A percentile compares a stretch with the other conserved stretches of the same genome.
Evolutionary conservation across 176 grass and related monocot genomes (phyloP).

Genomic region (Triticum turgidum): DNA sequence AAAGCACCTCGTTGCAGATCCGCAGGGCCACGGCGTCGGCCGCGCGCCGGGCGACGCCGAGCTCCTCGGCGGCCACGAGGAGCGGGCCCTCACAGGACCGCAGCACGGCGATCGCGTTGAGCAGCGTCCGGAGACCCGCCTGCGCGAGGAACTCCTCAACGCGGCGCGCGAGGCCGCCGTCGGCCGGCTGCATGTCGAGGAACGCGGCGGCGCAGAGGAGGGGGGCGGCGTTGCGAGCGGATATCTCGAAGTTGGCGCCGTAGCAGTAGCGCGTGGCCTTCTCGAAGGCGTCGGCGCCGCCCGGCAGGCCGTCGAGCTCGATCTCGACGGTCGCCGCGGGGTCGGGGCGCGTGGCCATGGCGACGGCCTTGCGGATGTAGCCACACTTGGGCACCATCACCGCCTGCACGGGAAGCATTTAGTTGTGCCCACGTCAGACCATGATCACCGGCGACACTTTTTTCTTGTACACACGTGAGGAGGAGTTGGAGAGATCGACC

Average conservation of each 20-base stretch:
- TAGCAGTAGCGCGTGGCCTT: slow-evolving; percentile 74
- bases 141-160: slow-evolving; percentile 62
- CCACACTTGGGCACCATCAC: slow-evolving; percentile 78
- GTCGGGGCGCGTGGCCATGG: slow-evolving; percentile 12
- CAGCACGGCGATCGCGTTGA: slow-evolving; percentile 56
- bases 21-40: slow-evolving; percentile 47
- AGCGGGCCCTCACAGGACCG: slow-evolving; percentile 57
- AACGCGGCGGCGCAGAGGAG: slow-evolving; percentile 62
- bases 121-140: slow-evolving; percentile 49
- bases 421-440: background rate
- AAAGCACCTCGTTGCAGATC: slow-evolving; percentile 62
- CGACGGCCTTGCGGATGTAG: slow-evolving; percentile 54
- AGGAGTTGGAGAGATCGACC: background rate
- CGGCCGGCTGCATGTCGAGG: slow-evolving; percentile 56
- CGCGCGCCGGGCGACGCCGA: slow-evolving; percentile 38
- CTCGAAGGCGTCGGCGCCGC: slow-evolving; percentile 77
- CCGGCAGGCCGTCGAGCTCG: slow-evolving; percentile 47
- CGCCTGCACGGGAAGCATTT: slow-evolving; percentile 27
- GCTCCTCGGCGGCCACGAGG: slow-evolving; percentile 46
- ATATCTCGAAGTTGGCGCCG: slow-evolving; percentile 73
- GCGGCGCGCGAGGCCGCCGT: slow-evolving; percentile 39
- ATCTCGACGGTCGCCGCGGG: slow-evolving; percentile 27
- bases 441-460: background rate
- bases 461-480: background rate
- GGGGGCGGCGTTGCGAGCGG: slow-evolving; percentile 55